A percentile compares a stretch with the other conserved stretches of the same genome.
phyloP scores from a whole-genome alignment of 2,329 filamentous ascomycete species.

The Aspergillus brasiliensis region DNA sequence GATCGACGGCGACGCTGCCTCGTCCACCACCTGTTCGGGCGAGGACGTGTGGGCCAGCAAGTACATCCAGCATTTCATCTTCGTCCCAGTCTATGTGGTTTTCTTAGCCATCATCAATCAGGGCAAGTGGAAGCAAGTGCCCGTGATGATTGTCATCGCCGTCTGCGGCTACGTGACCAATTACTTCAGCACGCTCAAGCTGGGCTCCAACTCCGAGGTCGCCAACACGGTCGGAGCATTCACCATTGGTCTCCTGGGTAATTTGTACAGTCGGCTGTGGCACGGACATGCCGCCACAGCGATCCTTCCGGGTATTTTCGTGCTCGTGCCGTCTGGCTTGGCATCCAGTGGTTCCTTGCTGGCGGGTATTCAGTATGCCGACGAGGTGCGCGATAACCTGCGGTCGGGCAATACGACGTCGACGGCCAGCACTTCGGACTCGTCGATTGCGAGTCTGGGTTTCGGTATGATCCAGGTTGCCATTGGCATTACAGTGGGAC shows the following conservation, averaged over 20 bases:
- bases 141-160: conserved; percentile 73
- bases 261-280: conserved; percentile 69
- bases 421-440: conserved; percentile 17
- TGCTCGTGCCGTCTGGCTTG: conserved; percentile 62
- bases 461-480: conserved; percentile 46
- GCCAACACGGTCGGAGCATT: conserved; percentile 76
- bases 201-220: conserved; percentile 71
- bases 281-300: conserved; percentile 80
- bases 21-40: conserved; percentile 45
- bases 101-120: conserved; percentile 78
- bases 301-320: conserved; percentile 83
- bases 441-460: conserved; percentile 35
- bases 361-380: conserved; percentile 56
- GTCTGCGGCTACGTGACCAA: conserved; percentile 74
- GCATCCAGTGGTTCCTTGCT: conserved; percentile 59
- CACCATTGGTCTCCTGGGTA: conserved; percentile 73
- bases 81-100: conserved; percentile 71
- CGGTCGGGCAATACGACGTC: conserved; percentile 8
- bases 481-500: conserved; percentile 44
- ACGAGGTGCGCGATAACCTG: conserved; percentile 49
- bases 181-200: conserved; percentile 68
- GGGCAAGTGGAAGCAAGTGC: conserved; percentile 74
- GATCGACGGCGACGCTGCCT: conserved; percentile 58
- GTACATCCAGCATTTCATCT: conserved; percentile 61
- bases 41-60: conserved; percentile 32